A percentile compares a stretch with the other conserved stretches of the same genome.
Conservation (phyloP, 192 early-diverging fungal species). For the Backusella liffmaniae region DNA sequence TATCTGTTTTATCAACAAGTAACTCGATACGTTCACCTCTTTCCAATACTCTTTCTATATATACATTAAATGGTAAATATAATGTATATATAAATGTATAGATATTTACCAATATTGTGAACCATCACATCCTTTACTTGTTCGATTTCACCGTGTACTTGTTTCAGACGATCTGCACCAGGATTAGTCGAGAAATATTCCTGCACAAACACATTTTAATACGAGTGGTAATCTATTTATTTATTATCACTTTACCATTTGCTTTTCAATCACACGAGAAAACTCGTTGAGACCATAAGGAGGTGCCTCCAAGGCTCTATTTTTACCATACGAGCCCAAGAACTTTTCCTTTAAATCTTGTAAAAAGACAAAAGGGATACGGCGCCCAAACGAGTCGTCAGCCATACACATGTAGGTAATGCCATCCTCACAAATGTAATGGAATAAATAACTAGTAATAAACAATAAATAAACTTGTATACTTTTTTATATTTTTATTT, state of each 20-base stretch:
- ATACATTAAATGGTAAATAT: background rate
- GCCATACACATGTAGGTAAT: constrained; percentile 89
- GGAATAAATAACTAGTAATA: constrained; percentile 79
- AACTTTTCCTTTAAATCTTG: constrained; percentile 77
- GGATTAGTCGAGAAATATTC: constrained; percentile 73
- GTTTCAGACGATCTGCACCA: constrained; percentile 70
- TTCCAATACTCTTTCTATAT: constrained; percentile 78
- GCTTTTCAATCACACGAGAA: constrained; percentile 70
- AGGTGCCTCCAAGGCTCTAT: constrained; percentile 51
- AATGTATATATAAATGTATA: background rate
- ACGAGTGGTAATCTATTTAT: too few species aligned
- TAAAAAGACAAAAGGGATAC: constrained; percentile 89
- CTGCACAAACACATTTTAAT: constrained; percentile 27
- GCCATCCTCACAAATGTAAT: constrained; percentile 80
- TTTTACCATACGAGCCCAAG: constrained; percentile 52
- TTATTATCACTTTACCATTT: constrained; percentile 62
- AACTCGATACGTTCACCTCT: constrained; percentile 87
- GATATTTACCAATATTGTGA: constrained; percentile 76
- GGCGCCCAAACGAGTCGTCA: constrained; percentile 65
- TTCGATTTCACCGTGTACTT: constrained; percentile 88
- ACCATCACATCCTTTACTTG: constrained; percentile 96
- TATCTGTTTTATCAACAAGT: constrained; percentile 89
- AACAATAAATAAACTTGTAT: background rate
- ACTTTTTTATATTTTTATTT: constrained; percentile 9
- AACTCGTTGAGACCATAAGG: constrained; percentile 85